phyloP scores from a whole-genome alignment of 345 rosid species.

The Arabidopsis arenosa region DNA sequence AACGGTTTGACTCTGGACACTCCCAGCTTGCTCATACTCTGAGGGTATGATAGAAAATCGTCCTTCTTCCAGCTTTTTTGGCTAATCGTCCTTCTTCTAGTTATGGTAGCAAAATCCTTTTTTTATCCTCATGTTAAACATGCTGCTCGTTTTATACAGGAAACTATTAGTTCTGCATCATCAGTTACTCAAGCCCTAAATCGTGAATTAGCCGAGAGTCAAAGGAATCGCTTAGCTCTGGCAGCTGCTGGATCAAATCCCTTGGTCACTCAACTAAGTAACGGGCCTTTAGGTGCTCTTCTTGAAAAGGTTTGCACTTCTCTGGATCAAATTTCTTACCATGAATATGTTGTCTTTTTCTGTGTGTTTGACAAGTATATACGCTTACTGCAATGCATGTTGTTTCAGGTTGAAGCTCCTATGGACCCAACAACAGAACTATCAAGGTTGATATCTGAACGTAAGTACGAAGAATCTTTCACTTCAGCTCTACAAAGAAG shows the following conservation, averaged over 20 bases:
- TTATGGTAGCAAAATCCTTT: background rate
- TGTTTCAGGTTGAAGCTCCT: slow-evolving; percentile 62
- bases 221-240: slow-evolving; percentile 66
- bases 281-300: slow-evolving; percentile 65
- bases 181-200: slow-evolving; percentile 64
- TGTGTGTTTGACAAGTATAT: slow-evolving; percentile 46
- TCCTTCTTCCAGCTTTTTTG: slow-evolving; percentile 20
- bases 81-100: background rate
- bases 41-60: slow-evolving; percentile 54
- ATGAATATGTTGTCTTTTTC: background rate
- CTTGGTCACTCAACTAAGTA: slow-evolving; percentile 57
- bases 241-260: slow-evolving; percentile 66
- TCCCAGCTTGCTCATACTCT: slow-evolving; percentile 71
- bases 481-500: slow-evolving; percentile 76
- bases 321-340: background rate
- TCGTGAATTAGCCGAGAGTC: slow-evolving; percentile 81
- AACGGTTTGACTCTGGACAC: slow-evolving; percentile 66
- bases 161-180: slow-evolving; percentile 71
- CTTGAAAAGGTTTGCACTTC: slow-evolving; percentile 60
- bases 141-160: slow-evolving; percentile 54
- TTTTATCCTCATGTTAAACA: background rate
- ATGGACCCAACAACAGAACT: slow-evolving; percentile 81
- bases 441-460: slow-evolving; percentile 65
- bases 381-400: slow-evolving; percentile 55
- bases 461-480: slow-evolving; percentile 84